Percentiles rank a stretch among this genome's conserved stretches.
phyloP scores from a whole-genome alignment of 768 basidiomycete genomes.

The Phylloporus sp. region DNA sequence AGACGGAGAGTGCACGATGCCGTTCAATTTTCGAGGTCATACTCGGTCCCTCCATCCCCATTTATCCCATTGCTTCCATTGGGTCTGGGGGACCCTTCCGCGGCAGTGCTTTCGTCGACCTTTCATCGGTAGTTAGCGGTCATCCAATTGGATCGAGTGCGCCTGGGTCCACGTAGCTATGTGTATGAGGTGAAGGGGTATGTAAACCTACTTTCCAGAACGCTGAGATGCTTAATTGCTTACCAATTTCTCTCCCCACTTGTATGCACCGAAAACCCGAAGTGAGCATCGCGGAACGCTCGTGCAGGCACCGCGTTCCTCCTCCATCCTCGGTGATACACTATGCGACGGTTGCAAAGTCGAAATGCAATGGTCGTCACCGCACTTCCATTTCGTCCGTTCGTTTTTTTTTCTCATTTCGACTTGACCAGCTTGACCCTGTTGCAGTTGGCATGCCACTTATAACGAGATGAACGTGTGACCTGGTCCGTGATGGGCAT shows the following conservation, averaged over 20 bases:
- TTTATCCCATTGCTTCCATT: neutral
- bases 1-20: conserved; percentile 4
- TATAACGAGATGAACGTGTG: conserved; percentile 15
- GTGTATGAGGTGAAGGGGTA: conserved; percentile 4
- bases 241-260: neutral
- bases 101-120: neutral
- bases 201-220: conserved; percentile 3
- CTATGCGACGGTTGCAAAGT: conserved; percentile 8
- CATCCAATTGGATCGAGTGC: neutral
- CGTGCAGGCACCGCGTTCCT: neutral
- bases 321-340: conserved; percentile 13
- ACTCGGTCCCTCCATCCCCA: conserved; percentile 6
- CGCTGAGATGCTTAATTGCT: conserved; percentile 2
- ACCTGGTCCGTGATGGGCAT: conserved; percentile 1
- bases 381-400: conserved; percentile 8
- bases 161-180: conserved; percentile 3
- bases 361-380: neutral
- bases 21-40: conserved; percentile 13
- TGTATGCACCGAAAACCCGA: conserved; percentile 7
- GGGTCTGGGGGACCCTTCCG: neutral
- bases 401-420: neutral
- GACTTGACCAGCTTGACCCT: neutral
- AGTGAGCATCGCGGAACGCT: conserved; percentile 23
- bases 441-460: neutral
- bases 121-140: conserved; percentile 2